Base-by-base conservation (phyloP, 441 rosid genomes). In the Pelargonium australe region DNA sequence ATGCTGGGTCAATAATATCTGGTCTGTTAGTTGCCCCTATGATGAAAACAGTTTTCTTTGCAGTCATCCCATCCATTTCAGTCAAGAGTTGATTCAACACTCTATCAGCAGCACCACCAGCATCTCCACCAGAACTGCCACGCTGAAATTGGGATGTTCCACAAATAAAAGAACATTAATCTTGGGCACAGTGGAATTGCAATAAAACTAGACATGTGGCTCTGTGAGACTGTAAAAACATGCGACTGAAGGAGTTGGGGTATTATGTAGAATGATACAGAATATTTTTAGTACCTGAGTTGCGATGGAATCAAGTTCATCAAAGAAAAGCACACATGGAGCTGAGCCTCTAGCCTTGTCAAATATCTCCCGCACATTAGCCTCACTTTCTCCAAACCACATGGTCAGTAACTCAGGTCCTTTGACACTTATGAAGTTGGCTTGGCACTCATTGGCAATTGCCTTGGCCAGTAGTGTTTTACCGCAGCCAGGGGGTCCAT, bases 91-190 rank as follows among this genome's bases (percentile, higher is more conserved):
- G 89, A 71, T 83, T 85, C 83, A 85, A 61, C 8, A 85, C 89
- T 76, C 89, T 77, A 68, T 83, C 89, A 0, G 89, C 89, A 67
- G 89, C 89, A 23, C 89, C 89, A 3, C 89, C 89, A 58, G 83
- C 89, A 83, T 85, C 89, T 14, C 89, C 89, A 45, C 75, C 82
- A 7, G 80, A 47, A 7, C 81, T 43, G 17, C 72, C 72, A 40
- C 72, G 58, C 72, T 69, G 72, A 11, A 37, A 37, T 2, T 14
- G 34, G 16, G 2, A 62, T 28, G 34, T 3, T 1, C 34, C 34
- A 28, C 34, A 28, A 28, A 28, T 28, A 28, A 3, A 28, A 28
- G 34, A 28, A 28, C 34, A 28, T 28, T 28, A 28, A 28, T 28
- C 34, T 28, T 28, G 0, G 34, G 34, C 1, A 28, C 34, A 3